Conservation (phyloP, 768 basidiomycete genomes). For the Phanerochaete sordida region DNA sequence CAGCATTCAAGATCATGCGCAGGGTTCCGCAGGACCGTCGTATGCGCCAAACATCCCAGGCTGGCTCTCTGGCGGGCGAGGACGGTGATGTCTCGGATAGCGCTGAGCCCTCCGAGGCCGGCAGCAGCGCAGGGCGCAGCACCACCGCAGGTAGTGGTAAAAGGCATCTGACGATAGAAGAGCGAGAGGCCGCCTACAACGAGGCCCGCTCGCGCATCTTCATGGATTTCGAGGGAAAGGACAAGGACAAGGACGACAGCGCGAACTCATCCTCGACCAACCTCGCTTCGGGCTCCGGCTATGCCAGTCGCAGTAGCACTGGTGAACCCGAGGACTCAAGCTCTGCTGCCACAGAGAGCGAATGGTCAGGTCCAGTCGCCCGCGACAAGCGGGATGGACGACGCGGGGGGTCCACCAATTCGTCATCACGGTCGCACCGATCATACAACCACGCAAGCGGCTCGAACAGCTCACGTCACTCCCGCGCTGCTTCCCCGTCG, state of each 20-base stretch:
- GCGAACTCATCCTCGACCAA: conserved; percentile 76
- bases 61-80: conserved; percentile 70
- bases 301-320: conserved; percentile 54
- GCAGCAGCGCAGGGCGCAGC: conserved; percentile 71
- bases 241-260: conserved; percentile 67
- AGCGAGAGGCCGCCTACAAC: conserved; percentile 87
- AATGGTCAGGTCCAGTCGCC: conserved; percentile 62
- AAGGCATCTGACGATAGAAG: conserved; percentile 75
- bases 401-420: conserved; percentile 41
- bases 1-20: conserved; percentile 89
- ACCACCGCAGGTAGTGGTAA: conserved; percentile 56
- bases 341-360: conserved; percentile 77
- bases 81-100: conserved; percentile 71
- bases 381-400: conserved; percentile 56
- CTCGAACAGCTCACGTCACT: conserved; percentile 63
- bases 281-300: conserved; percentile 64
- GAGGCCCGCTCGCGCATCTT: conserved; percentile 85
- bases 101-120: conserved; percentile 73
- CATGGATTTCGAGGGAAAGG: conserved; percentile 63
- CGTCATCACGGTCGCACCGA: conserved; percentile 57
- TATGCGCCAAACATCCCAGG: conserved; percentile 62
- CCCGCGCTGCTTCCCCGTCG: conserved; percentile 72
- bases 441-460: conserved; percentile 47
- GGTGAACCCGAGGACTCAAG: conserved; percentile 68
- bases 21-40: conserved; percentile 53